These are phyloP conservation scores for Boechera stricta DNA, from an alignment of 345 rosid genomes.

Conservation along the genomic window DNA sequence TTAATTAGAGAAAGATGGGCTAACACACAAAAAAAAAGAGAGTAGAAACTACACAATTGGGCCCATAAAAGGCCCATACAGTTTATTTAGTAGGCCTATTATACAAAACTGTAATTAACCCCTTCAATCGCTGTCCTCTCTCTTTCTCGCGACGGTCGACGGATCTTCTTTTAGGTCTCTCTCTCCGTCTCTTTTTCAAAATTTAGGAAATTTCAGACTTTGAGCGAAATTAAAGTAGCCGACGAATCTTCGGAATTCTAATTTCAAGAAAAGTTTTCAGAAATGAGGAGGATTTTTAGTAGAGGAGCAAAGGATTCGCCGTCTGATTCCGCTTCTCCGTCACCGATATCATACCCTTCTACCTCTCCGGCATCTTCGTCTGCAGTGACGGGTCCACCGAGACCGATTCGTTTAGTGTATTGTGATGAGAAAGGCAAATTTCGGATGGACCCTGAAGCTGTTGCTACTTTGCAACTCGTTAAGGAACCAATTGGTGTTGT, in stretches of 20 bases:
- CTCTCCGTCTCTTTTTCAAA: conserved; percentile 20
- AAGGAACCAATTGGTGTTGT: conserved; percentile 96
- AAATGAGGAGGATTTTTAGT: conserved; percentile 54
- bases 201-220: not conserved
- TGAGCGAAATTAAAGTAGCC: conserved; percentile 17
- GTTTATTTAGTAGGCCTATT: not conserved
- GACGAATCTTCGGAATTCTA: conserved; percentile 12
- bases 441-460: conserved; percentile 99
- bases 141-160: conserved; percentile 9
- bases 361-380: conserved; percentile 52
- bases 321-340: conserved; percentile 47
- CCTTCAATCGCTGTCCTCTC: conserved; percentile 26
- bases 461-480: conserved; percentile 89
- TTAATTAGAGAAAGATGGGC: too few species aligned
- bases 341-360: conserved; percentile 43
- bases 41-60: not conserved
- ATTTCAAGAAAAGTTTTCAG: not conserved
- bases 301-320: conserved; percentile 52
- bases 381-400: conserved; percentile 87
- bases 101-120: not conserved
- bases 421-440: conserved; percentile 96
- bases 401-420: conserved; percentile 87
- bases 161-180: conserved; percentile 36
- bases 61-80: conserved; percentile 33
- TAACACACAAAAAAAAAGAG: not conserved